phyloP scores from a whole-genome alignment of 2,329 filamentous ascomycete genomes.

The Diaporthe ilicicola region DNA sequence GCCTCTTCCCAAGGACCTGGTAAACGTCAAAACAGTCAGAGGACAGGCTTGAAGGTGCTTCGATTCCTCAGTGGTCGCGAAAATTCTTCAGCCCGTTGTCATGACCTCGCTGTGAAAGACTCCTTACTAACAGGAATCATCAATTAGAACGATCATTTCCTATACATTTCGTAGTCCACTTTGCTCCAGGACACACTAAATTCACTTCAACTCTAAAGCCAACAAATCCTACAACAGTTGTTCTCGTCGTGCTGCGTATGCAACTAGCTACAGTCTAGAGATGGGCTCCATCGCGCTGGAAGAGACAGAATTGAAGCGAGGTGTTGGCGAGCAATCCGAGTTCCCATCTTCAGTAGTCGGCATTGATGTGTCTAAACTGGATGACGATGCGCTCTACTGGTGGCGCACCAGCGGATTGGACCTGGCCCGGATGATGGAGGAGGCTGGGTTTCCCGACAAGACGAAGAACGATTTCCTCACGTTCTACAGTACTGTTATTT shows the following conservation, averaged over 20 bases:
- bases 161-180: neutral
- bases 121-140: neutral
- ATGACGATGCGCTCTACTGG: constrained; percentile 22
- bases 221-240: neutral
- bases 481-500: constrained; percentile 17
- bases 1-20: neutral
- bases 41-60: neutral
- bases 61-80: neutral
- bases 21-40: neutral
- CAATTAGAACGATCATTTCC: neutral
- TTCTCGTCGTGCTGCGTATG: neutral
- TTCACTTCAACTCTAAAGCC: neutral
- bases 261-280: neutral
- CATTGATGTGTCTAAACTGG: neutral
- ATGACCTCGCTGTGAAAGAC: neutral
- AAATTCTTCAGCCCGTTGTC: neutral
- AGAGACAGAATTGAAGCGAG: neutral
- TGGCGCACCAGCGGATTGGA: constrained; percentile 17
- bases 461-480: neutral
- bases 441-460: constrained; percentile 9
- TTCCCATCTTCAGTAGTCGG: constrained; percentile 6
- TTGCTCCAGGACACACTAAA: neutral
- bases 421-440: constrained; percentile 10
- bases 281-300: constrained; percentile 5
- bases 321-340: neutral